Evolutionary conservation across 768 basidiomycete genomes (phyloP).

Genomic region (Sporobolomyces phaffii): DNA sequence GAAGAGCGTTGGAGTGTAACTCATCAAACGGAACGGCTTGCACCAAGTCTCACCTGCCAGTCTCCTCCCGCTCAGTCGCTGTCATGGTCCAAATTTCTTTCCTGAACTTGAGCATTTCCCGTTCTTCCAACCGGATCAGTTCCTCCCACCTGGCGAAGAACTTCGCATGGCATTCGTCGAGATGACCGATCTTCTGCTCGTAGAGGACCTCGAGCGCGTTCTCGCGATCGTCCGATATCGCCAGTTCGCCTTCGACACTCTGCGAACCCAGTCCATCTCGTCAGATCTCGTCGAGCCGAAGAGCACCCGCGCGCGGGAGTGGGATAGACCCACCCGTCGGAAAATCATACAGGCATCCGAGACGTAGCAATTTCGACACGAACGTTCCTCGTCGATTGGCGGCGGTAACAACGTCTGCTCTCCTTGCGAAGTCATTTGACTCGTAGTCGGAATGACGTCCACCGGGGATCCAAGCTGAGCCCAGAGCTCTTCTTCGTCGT

Average conservation of each 20-base stretch:
- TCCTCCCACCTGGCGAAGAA: constrained; percentile 92
- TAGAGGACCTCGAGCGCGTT: constrained; percentile 57
- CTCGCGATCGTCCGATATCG: constrained; percentile 52
- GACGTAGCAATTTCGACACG: constrained; percentile 74
- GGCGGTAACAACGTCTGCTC: constrained; percentile 65
- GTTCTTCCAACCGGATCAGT: constrained; percentile 77
- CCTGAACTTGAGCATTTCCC: constrained; percentile 72
- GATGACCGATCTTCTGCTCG: constrained; percentile 69
- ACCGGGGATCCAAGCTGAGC: background rate
- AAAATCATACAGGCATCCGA: constrained; percentile 90
- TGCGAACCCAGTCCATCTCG: constrained; percentile 42
- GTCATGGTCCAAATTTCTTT: constrained; percentile 91
- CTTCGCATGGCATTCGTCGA: constrained; percentile 59
- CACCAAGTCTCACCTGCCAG: constrained; percentile 55
- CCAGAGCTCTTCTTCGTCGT: constrained; percentile 17
- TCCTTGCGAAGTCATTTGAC: background rate
- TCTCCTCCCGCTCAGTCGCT: constrained; percentile 67
- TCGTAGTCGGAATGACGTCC: background rate
- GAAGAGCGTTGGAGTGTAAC: background rate
- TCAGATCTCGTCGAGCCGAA: background rate
- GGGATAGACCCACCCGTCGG: constrained; percentile 58
- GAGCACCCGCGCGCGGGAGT: background rate
- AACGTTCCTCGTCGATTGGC: constrained; percentile 72
- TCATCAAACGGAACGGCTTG: background rate
- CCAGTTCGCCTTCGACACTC: constrained; percentile 64